Conservation (phyloP, 495 filamentous ascomycete genomes). For the Staphylotrichum tortipilum region DNA sequence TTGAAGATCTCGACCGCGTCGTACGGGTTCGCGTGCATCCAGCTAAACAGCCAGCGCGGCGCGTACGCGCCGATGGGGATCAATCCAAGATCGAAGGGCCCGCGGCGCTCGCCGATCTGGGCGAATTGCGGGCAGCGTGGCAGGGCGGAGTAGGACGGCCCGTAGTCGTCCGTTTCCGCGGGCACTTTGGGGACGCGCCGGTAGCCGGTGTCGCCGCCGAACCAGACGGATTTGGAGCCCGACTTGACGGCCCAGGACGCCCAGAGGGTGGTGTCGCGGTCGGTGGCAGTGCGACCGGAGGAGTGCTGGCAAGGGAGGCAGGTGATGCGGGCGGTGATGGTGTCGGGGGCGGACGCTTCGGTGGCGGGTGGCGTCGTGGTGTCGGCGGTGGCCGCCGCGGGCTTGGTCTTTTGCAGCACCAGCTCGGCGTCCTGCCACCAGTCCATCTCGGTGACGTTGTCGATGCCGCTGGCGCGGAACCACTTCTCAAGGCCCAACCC, state of each 20-base stretch:
- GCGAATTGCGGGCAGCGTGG: conserved; percentile 81
- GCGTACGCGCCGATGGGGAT: conserved; percentile 93
- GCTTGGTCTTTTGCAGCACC: conserved; percentile 37
- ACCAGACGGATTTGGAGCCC: conserved; percentile 65
- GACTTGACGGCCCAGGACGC: conserved; percentile 74
- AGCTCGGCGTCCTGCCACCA: conserved; percentile 90
- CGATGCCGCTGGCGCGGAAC: conserved; percentile 62
- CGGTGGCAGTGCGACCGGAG: conserved; percentile 57
- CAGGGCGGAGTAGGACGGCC: conserved; percentile 53
- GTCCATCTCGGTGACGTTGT: conserved; percentile 78
- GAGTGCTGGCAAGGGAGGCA: conserved; percentile 85
- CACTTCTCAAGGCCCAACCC: conserved; percentile 81
- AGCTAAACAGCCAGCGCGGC: conserved; percentile 65
- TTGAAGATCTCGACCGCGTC: conserved; percentile 86
- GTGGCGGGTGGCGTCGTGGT: not conserved
- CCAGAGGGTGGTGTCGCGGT: conserved; percentile 74
- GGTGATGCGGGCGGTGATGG: conserved; percentile 66
- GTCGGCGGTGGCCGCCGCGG: conserved; percentile 4
- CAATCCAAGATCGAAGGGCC: conserved; percentile 85
- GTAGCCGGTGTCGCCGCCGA: conserved; percentile 76
- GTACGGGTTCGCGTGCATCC: conserved; percentile 81
- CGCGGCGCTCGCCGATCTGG: conserved; percentile 71
- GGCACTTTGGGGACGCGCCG: conserved; percentile 62
- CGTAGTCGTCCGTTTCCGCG: conserved; percentile 59
- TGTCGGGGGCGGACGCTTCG: conserved; percentile 16